Percentiles rank a stretch among this genome's conserved stretches.
phyloP scores from a whole-genome alignment of 306 rosid genomes.

The Casuarina cunninghamiana region DNA sequence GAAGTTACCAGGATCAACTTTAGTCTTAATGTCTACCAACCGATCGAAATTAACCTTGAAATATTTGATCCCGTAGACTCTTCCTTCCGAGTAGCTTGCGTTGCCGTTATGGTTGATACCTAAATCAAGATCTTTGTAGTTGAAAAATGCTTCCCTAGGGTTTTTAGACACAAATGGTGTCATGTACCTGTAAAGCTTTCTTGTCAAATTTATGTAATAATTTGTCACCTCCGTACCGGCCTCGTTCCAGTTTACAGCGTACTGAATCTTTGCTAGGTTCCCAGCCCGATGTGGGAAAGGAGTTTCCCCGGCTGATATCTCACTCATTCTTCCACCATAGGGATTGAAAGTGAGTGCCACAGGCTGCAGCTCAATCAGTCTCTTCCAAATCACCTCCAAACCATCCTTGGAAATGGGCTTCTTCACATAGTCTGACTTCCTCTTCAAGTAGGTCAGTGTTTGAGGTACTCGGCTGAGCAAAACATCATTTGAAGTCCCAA shows the following conservation, averaged over 20 bases:
- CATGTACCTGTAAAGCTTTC: conserved; percentile 23
- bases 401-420: conserved; percentile 41
- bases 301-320: neutral
- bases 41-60: conserved; percentile 21
- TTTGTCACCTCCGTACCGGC: neutral
- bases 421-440: conserved; percentile 54
- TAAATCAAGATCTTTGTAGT: conserved; percentile 31
- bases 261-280: conserved; percentile 28
- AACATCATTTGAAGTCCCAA: conserved; percentile 29
- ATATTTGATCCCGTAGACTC: conserved; percentile 23
- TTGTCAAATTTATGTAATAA: conserved; percentile 6
- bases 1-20: conserved; percentile 29
- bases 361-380: conserved; percentile 49
- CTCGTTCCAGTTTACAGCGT: conserved; percentile 19
- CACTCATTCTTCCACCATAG: conserved; percentile 58
- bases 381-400: conserved; percentile 54
- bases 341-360: conserved; percentile 44
- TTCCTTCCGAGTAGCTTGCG: conserved; percentile 21
- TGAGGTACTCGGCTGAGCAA: conserved; percentile 45
- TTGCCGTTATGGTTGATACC: conserved; percentile 23
- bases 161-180: conserved; percentile 25
- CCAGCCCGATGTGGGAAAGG: conserved; percentile 14
- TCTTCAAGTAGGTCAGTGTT: conserved; percentile 36
- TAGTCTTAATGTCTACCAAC: conserved; percentile 26
- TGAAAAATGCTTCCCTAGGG: conserved; percentile 12